Base-by-base conservation (phyloP, 768 basidiomycete species). In the Tephrocybe sp. region DNA sequence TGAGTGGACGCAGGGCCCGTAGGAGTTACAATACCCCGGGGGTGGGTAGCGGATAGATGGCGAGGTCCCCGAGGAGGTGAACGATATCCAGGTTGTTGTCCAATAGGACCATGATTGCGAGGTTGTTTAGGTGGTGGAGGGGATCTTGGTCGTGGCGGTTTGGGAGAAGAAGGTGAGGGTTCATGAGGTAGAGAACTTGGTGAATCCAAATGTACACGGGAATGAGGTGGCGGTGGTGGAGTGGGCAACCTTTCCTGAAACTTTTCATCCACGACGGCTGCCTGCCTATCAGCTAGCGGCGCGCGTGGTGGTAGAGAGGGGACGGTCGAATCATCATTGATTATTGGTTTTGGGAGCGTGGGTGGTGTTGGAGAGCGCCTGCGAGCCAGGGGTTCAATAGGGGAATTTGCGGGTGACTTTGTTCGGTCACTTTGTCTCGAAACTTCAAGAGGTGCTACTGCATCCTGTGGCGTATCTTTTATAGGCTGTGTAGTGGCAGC, bases 11-110 rank as follows among this genome's bases (percentile, higher is more conserved):
- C 51, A 15, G 58, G 54, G 37, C 55, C 52, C 10, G 56, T 49
- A 12, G 60, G 59, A 13, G 53, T 54, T 6, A 48, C 44, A 41
- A 55, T 50, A 24, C 52, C 50, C 42, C 52, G 59, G n/a, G 56
- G 36, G 44, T 66, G 58, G 4, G 24, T 27, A 40, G 27, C 30
- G 18, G 31, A 10, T 9, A 37, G 19, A 39, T 56, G 61, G 19
- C 71, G 70, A 36, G 74, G 74, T 1, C 69, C 73, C 47, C 70
- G 65, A 16, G 74, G 72, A 10, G 74, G 74, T 3, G 72, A 72
- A 24, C 67, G 69, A 29, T 63, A 57, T 31, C 62, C 27, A 8
- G 37, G 16, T 18, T 19, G 37, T n/a, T 6, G 9, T 4, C 38
- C 31, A 12, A 50, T 53, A 19, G 49, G 46, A 30, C 37, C 55